Conservation (phyloP, 148 eudicot species). For the Agrostemma githago region DNA sequence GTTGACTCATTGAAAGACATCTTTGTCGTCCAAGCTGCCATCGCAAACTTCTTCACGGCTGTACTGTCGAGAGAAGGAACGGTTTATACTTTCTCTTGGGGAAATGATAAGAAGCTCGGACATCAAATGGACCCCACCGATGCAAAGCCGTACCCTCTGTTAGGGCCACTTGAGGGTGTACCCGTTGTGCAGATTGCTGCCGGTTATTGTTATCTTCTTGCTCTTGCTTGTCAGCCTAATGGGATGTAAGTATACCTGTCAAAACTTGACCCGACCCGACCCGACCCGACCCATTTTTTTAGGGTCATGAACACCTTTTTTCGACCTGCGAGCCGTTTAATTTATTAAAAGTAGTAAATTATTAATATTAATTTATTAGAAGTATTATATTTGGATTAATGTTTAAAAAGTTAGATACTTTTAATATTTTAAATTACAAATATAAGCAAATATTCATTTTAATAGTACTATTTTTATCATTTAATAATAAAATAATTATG, state of each 20-base stretch:
- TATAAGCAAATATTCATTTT: no score
- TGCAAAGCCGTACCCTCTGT: conserved; percentile 61
- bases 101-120: conserved; percentile 64
- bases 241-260: conserved; percentile 72
- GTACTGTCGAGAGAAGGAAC: conserved; percentile 89
- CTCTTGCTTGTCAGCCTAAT: conserved; percentile 76
- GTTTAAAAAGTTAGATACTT: no score
- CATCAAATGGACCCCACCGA: conserved; percentile 72
- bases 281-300: no score
- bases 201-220: conserved; percentile 91
- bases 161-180: conserved; percentile 75
- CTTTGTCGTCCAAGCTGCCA: conserved; percentile 92
- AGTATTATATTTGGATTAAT: no score
- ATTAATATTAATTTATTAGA: no score
- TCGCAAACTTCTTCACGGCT: conserved; percentile 87
- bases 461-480: no score
- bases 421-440: no score
- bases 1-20: conserved; percentile 83
- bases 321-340: no score
- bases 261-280: no score
- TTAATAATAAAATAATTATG: no score
- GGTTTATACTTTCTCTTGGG: conserved; percentile 94
- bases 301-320: no score
- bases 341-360: no score
- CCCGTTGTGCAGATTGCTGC: conserved; percentile 91